Percentiles rank a stretch among this genome's conserved stretches.
Evolutionary conservation across 169 alveolate genomes (phyloP).

Genomic region (Eimeria necatrix): DNA sequence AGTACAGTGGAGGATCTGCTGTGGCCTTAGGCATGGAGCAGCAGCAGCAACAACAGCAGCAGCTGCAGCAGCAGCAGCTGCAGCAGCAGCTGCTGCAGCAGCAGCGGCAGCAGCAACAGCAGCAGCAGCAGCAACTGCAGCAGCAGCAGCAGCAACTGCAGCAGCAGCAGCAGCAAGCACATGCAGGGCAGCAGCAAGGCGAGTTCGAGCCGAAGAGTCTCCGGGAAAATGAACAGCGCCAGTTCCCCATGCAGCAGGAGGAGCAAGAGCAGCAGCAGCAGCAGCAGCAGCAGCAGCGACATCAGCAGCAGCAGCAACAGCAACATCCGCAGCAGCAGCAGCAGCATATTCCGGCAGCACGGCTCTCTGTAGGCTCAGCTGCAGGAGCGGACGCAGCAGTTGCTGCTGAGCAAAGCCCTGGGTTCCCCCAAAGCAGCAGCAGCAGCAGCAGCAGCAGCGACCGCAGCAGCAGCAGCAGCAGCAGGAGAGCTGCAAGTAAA

Average conservation of each 20-base stretch:
- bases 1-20: neutral
- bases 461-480: too few relatives aligned
- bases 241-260: neutral
- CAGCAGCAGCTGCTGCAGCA: neutral
- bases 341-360: neutral
- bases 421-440: too few relatives aligned
- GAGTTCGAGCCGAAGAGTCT: neutral
- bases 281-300: neutral
- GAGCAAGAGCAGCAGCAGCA: conserved; percentile 3
- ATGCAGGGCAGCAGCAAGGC: neutral
- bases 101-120: neutral
- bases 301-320: neutral
- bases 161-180: neutral
- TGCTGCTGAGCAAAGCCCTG: too few relatives aligned
- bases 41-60: neutral
- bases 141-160: neutral
- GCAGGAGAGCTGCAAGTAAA: too few relatives aligned
- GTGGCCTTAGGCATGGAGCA: neutral
- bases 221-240: neutral
- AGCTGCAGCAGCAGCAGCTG: neutral
- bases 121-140: neutral
- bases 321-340: neutral
- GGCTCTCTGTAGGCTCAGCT: too few relatives aligned
- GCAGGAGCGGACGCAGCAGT: too few relatives aligned
- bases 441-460: too few relatives aligned